Conservation (phyloP, 139 green algal species). For the Zygnema cylindricum region DNA sequence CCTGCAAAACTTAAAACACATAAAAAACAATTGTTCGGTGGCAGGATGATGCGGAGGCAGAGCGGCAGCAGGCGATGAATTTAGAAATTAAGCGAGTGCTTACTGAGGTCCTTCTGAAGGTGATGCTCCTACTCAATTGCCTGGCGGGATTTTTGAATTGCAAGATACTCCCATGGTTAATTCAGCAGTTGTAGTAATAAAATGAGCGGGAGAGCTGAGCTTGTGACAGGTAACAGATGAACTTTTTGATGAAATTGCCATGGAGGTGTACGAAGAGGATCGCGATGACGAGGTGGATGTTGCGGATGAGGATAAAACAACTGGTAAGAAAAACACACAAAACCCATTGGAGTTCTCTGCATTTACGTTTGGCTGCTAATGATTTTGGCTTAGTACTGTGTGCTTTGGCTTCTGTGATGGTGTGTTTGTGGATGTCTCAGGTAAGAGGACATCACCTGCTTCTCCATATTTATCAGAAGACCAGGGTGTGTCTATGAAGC, state of each 20-base stretch:
- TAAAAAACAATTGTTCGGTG: no score
- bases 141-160: no score
- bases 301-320: not conserved
- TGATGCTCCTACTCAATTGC: constrained; percentile 4
- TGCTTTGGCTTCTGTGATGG: no score
- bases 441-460: not conserved
- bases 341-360: no score
- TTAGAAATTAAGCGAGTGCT: constrained; percentile 34
- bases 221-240: not conserved
- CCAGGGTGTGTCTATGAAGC: not conserved
- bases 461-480: not conserved
- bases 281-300: not conserved
- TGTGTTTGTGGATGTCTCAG: no score
- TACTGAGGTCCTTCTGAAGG: constrained; percentile 46
- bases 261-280: not conserved
- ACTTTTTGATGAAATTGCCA: constrained; percentile 10
- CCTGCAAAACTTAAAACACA: no score
- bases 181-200: no score
- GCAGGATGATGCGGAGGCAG: constrained; percentile 26
- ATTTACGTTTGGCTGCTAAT: no score
- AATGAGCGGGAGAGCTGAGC: no score
- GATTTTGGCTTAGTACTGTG: no score
- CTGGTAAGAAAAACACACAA: not conserved
- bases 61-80: constrained; percentile 34
- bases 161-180: no score